A percentile compares a stretch with the other conserved stretches of the same genome.
Evolutionary conservation across 164 flowering plant genomes (phyloP).

Genomic region (Buxus sempervirens): DNA sequence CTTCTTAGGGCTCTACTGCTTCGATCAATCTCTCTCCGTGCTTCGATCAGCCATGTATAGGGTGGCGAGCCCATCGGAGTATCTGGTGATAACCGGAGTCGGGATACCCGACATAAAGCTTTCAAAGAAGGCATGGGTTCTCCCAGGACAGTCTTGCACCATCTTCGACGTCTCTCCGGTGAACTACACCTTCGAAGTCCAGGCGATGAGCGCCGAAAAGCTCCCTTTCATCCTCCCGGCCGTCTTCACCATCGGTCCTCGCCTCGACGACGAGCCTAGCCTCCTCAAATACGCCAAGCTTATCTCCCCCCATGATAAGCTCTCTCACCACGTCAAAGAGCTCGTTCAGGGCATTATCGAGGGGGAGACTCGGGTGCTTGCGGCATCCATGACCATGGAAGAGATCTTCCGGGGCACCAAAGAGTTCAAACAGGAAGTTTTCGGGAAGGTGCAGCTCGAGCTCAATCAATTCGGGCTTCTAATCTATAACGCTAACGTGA

Average conservation of each 20-base stretch:
- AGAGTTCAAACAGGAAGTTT: constrained; percentile 35
- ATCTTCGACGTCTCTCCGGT: constrained; percentile 28
- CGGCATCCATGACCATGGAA: constrained; percentile 51
- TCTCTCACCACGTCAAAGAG: constrained; percentile 31
- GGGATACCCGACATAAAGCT: constrained; percentile 26
- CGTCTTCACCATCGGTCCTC: constrained; percentile 33
- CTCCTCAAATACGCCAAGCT: constrained; percentile 27
- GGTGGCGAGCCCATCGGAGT: constrained; percentile 26
- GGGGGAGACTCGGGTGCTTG: constrained; percentile 44
- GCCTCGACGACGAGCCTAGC: constrained; percentile 12
- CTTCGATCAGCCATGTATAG: constrained; percentile 17
- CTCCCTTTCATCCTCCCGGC: constrained; percentile 34
- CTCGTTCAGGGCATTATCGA: constrained; percentile 42
- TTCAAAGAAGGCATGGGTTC: constrained; percentile 25
- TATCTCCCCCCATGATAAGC: constrained; percentile 30
- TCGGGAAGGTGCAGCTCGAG: constrained; percentile 40
- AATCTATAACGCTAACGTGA: constrained; percentile 43
- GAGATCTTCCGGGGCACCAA: constrained; percentile 39
- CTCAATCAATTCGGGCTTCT: constrained; percentile 35
- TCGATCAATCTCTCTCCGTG: too few relatives aligned
- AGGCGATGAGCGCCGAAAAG: constrained; percentile 33
- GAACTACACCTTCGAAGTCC: constrained; percentile 29
- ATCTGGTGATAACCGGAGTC: constrained; percentile 23
- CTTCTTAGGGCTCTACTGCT: too few relatives aligned
- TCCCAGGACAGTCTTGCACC: constrained; percentile 22